Base-by-base conservation (phyloP, 495 filamentous ascomycete species). In the Talaromyces liani region DNA sequence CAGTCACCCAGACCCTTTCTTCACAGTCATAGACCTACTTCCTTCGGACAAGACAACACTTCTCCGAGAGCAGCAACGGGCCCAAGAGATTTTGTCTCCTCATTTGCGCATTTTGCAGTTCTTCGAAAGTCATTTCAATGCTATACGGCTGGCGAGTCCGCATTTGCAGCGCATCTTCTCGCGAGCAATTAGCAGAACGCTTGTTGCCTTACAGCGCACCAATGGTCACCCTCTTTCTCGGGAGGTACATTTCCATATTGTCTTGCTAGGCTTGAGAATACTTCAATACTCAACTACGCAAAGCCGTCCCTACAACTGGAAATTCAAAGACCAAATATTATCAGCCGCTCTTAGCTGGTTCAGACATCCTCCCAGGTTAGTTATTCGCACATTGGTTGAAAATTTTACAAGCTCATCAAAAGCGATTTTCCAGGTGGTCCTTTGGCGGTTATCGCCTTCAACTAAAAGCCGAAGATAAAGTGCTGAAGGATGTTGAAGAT, bases 401-500 rank as follows among this genome's bases (percentile, higher is more conserved):
- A 29, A 29, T 18, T 45, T 47, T 67, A 73, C 22, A 75, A 25
- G 10, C 31, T 58, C 22, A 56, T 14, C 27, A 22, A 29, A 56
- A 27, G 41, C 49, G 4, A 41, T 41, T 58, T 31, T n/a, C 20
- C 18, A 79, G 83, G 65, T 99, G 94, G 94, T 95, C 93, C 3
- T 98, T 95, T 72, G 95, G 95, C 49, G 92, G 93, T 63, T 97
- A 97, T 71, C 82, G 90, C 55, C 78, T 97, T 7, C 94, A 98
- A 70, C 81, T 98, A 31, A 98, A 94, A 74, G 91, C 95, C 0
- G 95, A 99, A 73, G 85, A 90, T 34, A 88, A 86, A 65, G 74
- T 98, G 34, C 83, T 99, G 7, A 80, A 80, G 9, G 93, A 98
- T 74, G 86, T 97, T 41, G 76, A 85, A 29, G 74, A 76, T 54